Evolutionary conservation across 1,284 basidiomycete genomes (phyloP).

Genomic region (Ceraceosorus guamensis): DNA sequence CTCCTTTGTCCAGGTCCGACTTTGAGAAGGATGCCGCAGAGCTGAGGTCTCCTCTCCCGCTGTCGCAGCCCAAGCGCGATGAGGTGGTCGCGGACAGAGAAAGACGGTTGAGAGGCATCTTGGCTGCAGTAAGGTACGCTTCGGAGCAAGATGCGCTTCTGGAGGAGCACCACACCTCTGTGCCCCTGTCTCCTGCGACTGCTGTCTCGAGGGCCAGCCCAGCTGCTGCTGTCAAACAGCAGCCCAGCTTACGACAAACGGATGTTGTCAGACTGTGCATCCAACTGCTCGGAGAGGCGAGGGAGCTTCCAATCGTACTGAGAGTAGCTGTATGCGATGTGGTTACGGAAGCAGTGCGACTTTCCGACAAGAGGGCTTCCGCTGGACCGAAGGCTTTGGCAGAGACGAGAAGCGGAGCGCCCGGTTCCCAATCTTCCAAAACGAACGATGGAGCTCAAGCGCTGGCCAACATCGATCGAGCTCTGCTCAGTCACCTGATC

Average conservation of each 20-base stretch:
- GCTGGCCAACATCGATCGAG: constrained; percentile 32
- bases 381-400: constrained; percentile 23
- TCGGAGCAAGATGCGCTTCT: constrained; percentile 7
- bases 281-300: constrained; percentile 17
- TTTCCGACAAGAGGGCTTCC: constrained; percentile 25
- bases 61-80: constrained; percentile 15
- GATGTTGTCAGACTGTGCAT: constrained; percentile 30
- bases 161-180: too few relatives aligned
- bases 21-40: constrained; percentile 19
- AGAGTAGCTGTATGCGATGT: constrained; percentile 28
- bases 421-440: constrained; percentile 34
- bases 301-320: constrained; percentile 12
- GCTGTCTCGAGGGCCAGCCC: background rate
- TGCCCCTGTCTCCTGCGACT: background rate
- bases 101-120: constrained; percentile 19
- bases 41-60: constrained; percentile 21
- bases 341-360: constrained; percentile 22
- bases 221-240: constrained; percentile 14
- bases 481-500: constrained; percentile 35
- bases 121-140: constrained; percentile 21
- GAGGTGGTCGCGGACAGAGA: constrained; percentile 20
- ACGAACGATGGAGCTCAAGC: constrained; percentile 31
- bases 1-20: background rate
- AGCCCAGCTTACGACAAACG: constrained; percentile 21
- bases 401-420: constrained; percentile 33